Evolutionary conservation across 257 asterid genomes (phyloP).

Genomic region (Asclepias syriaca): DNA sequence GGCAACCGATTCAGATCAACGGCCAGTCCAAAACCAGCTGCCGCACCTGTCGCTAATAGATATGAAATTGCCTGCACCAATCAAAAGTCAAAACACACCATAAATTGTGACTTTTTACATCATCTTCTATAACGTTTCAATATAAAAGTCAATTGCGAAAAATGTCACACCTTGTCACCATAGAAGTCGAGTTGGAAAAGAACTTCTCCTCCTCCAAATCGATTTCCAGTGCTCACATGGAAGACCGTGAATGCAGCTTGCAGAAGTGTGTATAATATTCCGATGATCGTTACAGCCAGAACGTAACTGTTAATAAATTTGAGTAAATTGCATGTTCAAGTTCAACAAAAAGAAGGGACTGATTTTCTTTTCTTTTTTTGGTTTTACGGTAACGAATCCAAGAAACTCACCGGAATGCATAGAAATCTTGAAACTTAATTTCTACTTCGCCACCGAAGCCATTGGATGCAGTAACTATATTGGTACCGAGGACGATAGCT

Average conservation of each 20-base stretch:
- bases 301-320: conserved; percentile 30
- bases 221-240: conserved; percentile 38
- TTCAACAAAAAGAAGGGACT: no score
- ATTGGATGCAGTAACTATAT: conserved; percentile 7
- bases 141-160: no score
- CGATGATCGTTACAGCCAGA: conserved; percentile 33
- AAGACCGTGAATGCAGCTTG: conserved; percentile 41
- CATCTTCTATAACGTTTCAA: no score
- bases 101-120: no score
- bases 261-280: conserved; percentile 35
- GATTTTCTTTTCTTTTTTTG: no score
- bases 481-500: conserved; percentile 30
- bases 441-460: neutral
- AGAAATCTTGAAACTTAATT: conserved; percentile 22
- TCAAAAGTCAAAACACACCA: neutral
- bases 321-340: no score
- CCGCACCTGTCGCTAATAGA: conserved; percentile 44
- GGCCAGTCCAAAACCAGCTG: conserved; percentile 46
- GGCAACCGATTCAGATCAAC: conserved; percentile 30
- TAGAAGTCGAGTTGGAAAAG: conserved; percentile 33
- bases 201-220: conserved; percentile 40
- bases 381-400: no score
- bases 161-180: conserved; percentile 36
- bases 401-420: conserved; percentile 26
- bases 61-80: conserved; percentile 27